Conservation (phyloP, 2,329 filamentous ascomycete genomes). For the Aureobasidium sp. region DNA sequence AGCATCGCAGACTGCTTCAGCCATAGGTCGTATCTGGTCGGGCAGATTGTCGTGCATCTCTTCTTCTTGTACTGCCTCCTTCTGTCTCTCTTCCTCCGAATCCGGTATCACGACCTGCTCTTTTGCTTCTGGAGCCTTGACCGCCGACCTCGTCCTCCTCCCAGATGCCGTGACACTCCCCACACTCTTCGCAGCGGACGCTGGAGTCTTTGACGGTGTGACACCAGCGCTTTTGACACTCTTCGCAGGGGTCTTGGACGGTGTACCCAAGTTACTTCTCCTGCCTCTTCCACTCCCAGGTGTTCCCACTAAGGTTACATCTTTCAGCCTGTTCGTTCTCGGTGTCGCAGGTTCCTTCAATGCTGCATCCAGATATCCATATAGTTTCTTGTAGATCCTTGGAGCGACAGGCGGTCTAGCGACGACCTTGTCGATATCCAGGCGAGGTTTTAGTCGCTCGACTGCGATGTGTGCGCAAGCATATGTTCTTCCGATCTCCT, state of each 20-base stretch:
- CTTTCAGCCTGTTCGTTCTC: constrained; percentile 24
- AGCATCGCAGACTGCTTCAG: constrained; percentile 44
- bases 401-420: constrained; percentile 70
- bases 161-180: not conserved
- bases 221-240: not conserved
- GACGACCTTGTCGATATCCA: constrained; percentile 70
- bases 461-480: constrained; percentile 86
- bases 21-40: constrained; percentile 21
- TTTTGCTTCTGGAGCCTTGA: not conserved
- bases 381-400: constrained; percentile 74
- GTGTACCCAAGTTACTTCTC: not conserved
- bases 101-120: not conserved
- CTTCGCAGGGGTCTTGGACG: constrained; percentile 3
- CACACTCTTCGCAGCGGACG: not conserved
- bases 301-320: not conserved
- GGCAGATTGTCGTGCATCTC: not conserved
- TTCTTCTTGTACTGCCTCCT: not conserved
- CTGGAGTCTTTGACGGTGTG: not conserved
- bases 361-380: constrained; percentile 67
- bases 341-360: constrained; percentile 38
- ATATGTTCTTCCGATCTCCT: constrained; percentile 78
- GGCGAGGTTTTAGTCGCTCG: constrained; percentile 67
- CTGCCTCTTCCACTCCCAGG: not conserved
- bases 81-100: not conserved
- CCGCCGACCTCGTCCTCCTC: not conserved